Evolutionary conservation across 2,329 filamentous ascomycete species (phyloP).

Genomic region (Chrysoporthe deuterocubensis): DNA sequence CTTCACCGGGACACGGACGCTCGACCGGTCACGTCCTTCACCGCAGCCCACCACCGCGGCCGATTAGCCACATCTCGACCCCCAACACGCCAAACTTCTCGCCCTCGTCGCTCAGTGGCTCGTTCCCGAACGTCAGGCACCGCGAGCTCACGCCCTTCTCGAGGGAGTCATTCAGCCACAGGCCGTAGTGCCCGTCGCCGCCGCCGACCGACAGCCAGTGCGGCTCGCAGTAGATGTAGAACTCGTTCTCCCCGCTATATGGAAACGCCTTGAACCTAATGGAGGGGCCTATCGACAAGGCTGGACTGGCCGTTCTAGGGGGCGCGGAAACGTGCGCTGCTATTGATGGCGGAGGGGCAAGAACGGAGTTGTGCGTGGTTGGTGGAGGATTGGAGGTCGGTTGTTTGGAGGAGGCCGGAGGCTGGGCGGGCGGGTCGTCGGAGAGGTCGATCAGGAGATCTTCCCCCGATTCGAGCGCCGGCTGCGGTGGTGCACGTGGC

Average conservation of each 20-base stretch:
- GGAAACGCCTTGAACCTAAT: conserved; percentile 98
- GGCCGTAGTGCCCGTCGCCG: conserved; percentile 84
- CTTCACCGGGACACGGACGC: neutral
- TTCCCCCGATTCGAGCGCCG: conserved; percentile 39
- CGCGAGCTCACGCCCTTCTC: conserved; percentile 81
- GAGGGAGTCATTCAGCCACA: conserved; percentile 89
- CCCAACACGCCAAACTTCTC: conserved; percentile 89
- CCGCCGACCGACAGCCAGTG: conserved; percentile 86
- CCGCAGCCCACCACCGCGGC: conserved; percentile 42
- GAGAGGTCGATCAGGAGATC: conserved; percentile 26
- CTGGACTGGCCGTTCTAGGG: conserved; percentile 31
- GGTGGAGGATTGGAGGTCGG: neutral
- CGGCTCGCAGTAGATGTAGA: conserved; percentile 90
- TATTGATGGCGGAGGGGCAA: conserved; percentile 3
- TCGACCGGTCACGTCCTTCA: conserved; percentile 1
- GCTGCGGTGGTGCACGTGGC: conserved; percentile 27
- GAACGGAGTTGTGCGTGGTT: neutral
- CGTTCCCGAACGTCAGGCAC: conserved; percentile 93
- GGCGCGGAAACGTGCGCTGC: neutral
- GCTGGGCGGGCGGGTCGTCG: conserved; percentile 32
- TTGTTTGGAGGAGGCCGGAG: conserved; percentile 13
- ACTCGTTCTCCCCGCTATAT: conserved; percentile 95
- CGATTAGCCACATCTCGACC: conserved; percentile 92
- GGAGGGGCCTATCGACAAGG: conserved; percentile 65
- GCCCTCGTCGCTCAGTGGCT: conserved; percentile 89